phyloP scores from a whole-genome alignment of 2,329 filamentous ascomycete species.

The Botrytis fabae region DNA sequence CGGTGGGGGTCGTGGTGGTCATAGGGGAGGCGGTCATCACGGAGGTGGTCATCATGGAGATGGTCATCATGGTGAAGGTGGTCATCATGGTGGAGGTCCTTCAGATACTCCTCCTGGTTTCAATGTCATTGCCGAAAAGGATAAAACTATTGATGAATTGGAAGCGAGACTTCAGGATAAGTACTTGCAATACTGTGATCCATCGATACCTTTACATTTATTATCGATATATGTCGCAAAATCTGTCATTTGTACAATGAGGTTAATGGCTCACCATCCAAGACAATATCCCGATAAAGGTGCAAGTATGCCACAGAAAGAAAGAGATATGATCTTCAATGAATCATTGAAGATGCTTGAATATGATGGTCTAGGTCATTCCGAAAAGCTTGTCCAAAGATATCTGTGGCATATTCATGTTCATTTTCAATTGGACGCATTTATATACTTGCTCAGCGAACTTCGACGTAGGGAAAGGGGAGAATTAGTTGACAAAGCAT shows the following conservation, averaged over 20 bases:
- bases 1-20: neutral
- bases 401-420: slow-evolving; percentile 42
- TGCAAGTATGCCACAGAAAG: slow-evolving; percentile 38
- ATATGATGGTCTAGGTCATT: slow-evolving; percentile 41
- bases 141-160: slow-evolving; percentile 37
- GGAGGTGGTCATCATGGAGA: neutral
- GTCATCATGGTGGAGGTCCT: neutral
- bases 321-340: slow-evolving; percentile 40
- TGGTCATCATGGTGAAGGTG: neutral
- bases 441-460: slow-evolving; percentile 42
- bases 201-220: slow-evolving; percentile 44
- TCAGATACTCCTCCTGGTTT: slow-evolving; percentile 6
- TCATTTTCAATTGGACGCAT: slow-evolving; percentile 42
- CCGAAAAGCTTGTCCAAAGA: slow-evolving; percentile 35
- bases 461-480: slow-evolving; percentile 39
- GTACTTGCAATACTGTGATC: slow-evolving; percentile 46
- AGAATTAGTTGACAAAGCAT: slow-evolving; percentile 38
- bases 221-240: slow-evolving; percentile 36
- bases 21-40: neutral
- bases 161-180: slow-evolving; percentile 44
- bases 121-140: slow-evolving; percentile 31
- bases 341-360: slow-evolving; percentile 43
- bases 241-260: slow-evolving; percentile 38
- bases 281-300: slow-evolving; percentile 38
- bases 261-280: slow-evolving; percentile 41